These are phyloP conservation scores for Astrephomene gubernaculifera DNA, from an alignment of 139 green algal species.

Conservation along the genomic window DNA sequence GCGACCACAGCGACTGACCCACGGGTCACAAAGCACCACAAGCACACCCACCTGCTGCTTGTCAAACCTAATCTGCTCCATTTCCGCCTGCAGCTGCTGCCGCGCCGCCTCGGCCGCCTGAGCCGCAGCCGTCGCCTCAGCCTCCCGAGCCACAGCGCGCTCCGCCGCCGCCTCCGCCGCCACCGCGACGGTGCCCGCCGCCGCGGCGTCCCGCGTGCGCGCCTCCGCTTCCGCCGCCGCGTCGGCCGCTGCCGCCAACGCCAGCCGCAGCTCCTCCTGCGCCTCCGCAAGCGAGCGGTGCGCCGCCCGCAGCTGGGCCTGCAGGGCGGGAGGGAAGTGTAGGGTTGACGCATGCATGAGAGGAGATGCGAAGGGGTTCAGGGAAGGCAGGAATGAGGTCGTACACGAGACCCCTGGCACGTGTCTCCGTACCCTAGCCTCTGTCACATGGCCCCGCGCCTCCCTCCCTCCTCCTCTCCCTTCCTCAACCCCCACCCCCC, in stretches of 20 bases:
- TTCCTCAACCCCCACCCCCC: neutral
- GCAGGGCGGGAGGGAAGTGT: neutral
- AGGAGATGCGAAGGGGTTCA: neutral
- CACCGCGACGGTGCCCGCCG: conserved; percentile 53
- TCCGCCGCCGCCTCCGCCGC: conserved; percentile 51
- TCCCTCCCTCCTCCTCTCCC: neutral
- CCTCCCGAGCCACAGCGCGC: conserved; percentile 42
- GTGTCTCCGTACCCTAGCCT: no score
- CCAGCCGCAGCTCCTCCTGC: conserved; percentile 35
- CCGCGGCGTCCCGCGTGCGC: conserved; percentile 46
- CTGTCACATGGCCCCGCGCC: neutral
- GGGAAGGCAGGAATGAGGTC: neutral
- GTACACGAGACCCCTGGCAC: neutral
- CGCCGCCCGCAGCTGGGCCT: conserved; percentile 52
- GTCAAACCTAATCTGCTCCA: conserved; percentile 36
- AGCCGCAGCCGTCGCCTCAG: conserved; percentile 33
- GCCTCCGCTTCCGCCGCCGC: conserved; percentile 51
- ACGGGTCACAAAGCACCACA: no score
- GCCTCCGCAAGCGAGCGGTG: conserved; percentile 31
- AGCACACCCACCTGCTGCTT: conserved; percentile 37
- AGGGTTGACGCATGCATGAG: neutral
- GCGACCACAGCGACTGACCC: no score
- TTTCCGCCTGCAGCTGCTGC: conserved; percentile 44
- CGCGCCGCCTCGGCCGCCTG: conserved; percentile 42
- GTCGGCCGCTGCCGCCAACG: conserved; percentile 35